Evolutionary conservation across 148 eudicot genomes (phyloP).

Genomic region (Bassia scoparia): DNA sequence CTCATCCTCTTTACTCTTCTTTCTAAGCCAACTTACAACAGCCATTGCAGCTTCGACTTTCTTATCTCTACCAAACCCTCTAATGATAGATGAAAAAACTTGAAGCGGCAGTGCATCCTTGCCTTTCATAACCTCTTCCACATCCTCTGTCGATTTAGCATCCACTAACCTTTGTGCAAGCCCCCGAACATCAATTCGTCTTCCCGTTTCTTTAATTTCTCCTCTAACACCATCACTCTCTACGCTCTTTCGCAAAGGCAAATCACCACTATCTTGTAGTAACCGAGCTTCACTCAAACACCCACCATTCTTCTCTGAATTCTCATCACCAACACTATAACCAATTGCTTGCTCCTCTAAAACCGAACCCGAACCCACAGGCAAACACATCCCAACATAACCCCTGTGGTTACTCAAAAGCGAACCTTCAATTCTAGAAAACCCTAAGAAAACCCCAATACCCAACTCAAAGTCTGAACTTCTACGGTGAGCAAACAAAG

Average conservation of each 20-base stretch:
- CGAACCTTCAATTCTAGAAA: conserved; percentile 14
- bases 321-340: conserved; percentile 25
- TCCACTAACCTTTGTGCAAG: conserved; percentile 41
- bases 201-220: conserved; percentile 10
- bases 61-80: conserved; percentile 77
- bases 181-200: conserved; percentile 50
- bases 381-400: conserved; percentile 24
- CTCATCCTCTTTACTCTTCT: conserved; percentile 35
- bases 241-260: conserved; percentile 21
- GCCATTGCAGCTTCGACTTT: conserved; percentile 63
- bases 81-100: conserved; percentile 64
- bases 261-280: conserved; percentile 18
- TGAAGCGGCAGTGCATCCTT: conserved; percentile 56
- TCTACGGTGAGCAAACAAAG: conserved; percentile 19
- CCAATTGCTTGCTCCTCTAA: conserved; percentile 46
- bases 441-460: conserved; percentile 26
- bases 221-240: conserved; percentile 15
- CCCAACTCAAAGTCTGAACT: conserved; percentile 22
- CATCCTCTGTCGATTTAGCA: conserved; percentile 63
- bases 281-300: conserved; percentile 16
- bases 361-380: conserved; percentile 46
- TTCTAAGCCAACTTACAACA: conserved; percentile 74
- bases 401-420: conserved; percentile 22
- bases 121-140: conserved; percentile 59
- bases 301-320: conserved; percentile 29